Percentiles rank a stretch among this genome's conserved stretches.
These are phyloP conservation scores for Saccharomycopsis phalli DNA, from an alignment of 1,139 yeast genomes.

Conservation along the genomic window DNA sequence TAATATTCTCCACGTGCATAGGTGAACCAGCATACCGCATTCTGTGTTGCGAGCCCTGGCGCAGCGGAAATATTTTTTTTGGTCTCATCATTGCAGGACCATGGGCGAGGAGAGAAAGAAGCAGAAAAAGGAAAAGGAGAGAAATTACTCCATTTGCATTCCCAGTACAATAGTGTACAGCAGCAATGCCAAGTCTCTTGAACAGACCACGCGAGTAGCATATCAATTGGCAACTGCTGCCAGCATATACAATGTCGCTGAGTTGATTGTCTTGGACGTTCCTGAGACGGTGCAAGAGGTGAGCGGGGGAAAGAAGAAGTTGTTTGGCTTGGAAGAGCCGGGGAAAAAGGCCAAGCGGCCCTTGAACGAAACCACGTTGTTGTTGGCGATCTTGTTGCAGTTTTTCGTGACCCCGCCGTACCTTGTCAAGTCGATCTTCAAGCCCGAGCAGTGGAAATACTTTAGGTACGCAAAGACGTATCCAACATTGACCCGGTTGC, in stretches of 20 bases:
- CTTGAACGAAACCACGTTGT: constrained; percentile 26
- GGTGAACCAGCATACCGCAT: too few species aligned
- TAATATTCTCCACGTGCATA: too few species aligned
- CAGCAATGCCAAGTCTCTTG: constrained; percentile 51
- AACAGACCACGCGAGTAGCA: constrained; percentile 63
- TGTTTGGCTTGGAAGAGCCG: constrained; percentile 19
- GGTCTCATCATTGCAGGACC: too few species aligned
- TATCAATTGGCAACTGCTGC: constrained; percentile 77
- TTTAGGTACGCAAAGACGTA: constrained; percentile 60
- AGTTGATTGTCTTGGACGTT: constrained; percentile 58
- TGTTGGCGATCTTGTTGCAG: constrained; percentile 66
- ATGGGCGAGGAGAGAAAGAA: too few species aligned
- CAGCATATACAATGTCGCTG: constrained; percentile 58
- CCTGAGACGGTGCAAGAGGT: constrained; percentile 28
- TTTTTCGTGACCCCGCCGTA: constrained; percentile 85
- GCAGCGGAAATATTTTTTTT: too few species aligned
- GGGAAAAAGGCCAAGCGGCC: constrained; percentile 21
- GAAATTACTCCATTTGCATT: constrained; percentile 46
- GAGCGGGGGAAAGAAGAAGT: constrained; percentile 23
- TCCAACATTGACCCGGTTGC: constrained; percentile 66
- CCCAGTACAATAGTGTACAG: constrained; percentile 50
- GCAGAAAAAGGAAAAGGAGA: constrained; percentile 11
- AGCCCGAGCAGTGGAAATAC: constrained; percentile 33
- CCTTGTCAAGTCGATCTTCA: constrained; percentile 56
- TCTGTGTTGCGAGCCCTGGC: too few species aligned